Evolutionary conservation across 371 early-diverging fungal genomes (phyloP).

Genomic region (Saksenaea oblongispora): DNA sequence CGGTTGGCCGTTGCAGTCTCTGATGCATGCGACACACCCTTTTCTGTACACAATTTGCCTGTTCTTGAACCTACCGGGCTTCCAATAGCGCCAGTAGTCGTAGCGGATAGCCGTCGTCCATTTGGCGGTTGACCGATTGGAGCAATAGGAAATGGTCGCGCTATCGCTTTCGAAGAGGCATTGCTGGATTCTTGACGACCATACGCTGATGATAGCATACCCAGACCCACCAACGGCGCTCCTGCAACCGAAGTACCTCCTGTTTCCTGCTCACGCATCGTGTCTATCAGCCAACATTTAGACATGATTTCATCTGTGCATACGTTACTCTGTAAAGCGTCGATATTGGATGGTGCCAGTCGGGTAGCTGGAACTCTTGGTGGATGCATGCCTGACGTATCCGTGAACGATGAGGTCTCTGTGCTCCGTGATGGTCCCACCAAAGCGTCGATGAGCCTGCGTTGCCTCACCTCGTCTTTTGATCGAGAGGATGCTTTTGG

Average conservation of each 20-base stretch:
- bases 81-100: conserved; percentile 5
- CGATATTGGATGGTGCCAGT: neutral
- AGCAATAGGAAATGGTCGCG: neutral
- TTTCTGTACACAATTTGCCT: neutral
- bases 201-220: neutral
- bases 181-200: neutral
- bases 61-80: conserved; percentile 5
- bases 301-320: neutral
- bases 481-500: neutral
- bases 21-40: neutral
- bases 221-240: neutral
- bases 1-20: neutral
- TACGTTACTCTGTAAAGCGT: neutral
- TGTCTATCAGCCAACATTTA: neutral
- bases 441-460: conserved; percentile 16
- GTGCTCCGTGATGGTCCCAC: conserved; percentile 4
- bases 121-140: conserved; percentile 11
- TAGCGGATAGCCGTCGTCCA: conserved; percentile 7
- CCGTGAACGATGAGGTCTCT: neutral
- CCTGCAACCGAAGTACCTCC: neutral
- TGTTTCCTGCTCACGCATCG: neutral
- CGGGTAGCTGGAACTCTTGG: neutral
- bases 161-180: neutral
- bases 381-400: neutral
- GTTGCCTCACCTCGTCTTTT: conserved; percentile 7